phyloP scores from a whole-genome alignment of 306 rosid genomes.

The Notholithocarpus densiflorus region DNA sequence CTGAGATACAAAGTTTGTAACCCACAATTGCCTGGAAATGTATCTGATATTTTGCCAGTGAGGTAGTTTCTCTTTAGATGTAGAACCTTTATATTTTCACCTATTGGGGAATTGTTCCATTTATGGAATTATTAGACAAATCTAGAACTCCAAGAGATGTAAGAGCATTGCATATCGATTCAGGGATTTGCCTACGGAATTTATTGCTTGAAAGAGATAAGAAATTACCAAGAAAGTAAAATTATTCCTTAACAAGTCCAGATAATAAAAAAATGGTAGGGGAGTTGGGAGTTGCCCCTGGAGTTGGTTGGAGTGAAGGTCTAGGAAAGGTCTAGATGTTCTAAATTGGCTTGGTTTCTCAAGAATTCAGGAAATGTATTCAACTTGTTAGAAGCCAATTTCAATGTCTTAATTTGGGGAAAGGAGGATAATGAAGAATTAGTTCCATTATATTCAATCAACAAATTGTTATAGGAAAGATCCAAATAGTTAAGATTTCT shows the following conservation, averaged over 20 bases:
- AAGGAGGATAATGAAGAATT: background rate
- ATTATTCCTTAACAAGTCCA: no score
- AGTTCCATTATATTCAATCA: no score
- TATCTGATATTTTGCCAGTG: background rate
- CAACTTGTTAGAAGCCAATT: constrained; percentile 35
- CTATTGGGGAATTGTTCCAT: constrained; percentile 17
- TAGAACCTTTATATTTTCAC: constrained; percentile 15
- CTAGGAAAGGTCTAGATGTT: background rate
- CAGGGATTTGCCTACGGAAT: background rate
- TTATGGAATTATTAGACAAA: constrained; percentile 22
- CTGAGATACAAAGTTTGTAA: constrained; percentile 24
- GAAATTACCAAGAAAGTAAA: fast-evolving
- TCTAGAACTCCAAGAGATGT: constrained; percentile 21
- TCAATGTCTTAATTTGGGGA: constrained; percentile 3
- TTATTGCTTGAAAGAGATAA: constrained; percentile 38
- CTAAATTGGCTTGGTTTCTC: constrained; percentile 9
- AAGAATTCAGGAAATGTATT: constrained; percentile 32
- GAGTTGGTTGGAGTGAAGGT: no score
- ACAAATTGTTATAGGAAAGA: constrained; percentile 40
- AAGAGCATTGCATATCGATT: constrained; percentile 25
- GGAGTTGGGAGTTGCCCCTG: no score
- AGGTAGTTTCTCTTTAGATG: background rate
- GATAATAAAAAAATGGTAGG: no score
- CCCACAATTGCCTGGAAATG: background rate
- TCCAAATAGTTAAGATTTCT: constrained; percentile 25